These are phyloP conservation scores for Pueraria montana DNA, from an alignment of 306 rosid species.

Conservation along the genomic window DNA sequence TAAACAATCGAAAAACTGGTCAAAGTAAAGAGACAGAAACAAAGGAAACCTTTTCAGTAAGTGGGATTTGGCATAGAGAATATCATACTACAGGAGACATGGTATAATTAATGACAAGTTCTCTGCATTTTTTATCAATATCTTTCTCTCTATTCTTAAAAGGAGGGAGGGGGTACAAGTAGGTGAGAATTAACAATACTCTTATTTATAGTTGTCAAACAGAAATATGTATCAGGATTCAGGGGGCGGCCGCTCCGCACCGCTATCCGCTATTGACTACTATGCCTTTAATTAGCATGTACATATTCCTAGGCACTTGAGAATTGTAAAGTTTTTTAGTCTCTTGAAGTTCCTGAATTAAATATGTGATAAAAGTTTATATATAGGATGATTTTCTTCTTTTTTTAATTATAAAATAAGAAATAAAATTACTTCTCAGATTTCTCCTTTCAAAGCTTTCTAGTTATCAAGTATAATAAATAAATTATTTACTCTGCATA, in stretches of 20 bases:
- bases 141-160: neutral
- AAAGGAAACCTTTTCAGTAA: neutral
- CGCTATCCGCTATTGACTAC: too few relatives aligned
- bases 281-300: neutral
- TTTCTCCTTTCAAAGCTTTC: too few relatives aligned
- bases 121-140: conserved; percentile 22
- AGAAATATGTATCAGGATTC: neutral
- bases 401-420: neutral
- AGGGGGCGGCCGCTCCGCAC: too few relatives aligned
- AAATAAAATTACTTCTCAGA: too few relatives aligned
- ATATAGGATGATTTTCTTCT: neutral
- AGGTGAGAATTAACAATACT: neutral
- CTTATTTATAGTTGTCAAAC: neutral
- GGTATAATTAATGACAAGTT: conserved; percentile 27
- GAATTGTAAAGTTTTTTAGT: neutral
- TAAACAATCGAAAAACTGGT: conserved; percentile 26
- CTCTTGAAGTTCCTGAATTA: too few relatives aligned
- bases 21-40: neutral
- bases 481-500: too few relatives aligned
- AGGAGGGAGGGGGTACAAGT: neutral
- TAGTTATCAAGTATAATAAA: too few relatives aligned
- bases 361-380: neutral
- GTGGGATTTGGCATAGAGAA: neutral
- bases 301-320: neutral
- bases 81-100: conserved; percentile 22